Evolutionary conservation across 1,284 basidiomycete genomes (phyloP), one percentile per base, ranked within the genome.

Genomic region (Trichosporon coremiiforme): DNA sequence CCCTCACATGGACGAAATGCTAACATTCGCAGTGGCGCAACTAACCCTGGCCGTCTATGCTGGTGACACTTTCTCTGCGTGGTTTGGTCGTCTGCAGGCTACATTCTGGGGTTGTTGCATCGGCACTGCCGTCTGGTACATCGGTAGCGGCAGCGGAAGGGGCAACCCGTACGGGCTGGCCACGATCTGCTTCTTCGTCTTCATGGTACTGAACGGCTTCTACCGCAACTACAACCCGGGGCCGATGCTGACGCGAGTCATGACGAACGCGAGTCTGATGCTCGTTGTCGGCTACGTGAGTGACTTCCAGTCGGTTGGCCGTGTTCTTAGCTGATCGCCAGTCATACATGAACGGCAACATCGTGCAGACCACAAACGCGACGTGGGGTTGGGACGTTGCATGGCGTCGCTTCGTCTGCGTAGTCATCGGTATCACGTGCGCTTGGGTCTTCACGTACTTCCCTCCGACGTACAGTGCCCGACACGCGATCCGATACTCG

Each of bases 91-190:
- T 68, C 85, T 92, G 13, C 64, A 88, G 4, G 88, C 88, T 55
- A 91, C 92, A 0, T 90, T 93, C 74, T 84, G 87, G 68, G 92
- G 92, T 8, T 89, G 89, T 2, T 70, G 90, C 1, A 79, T 89
- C 5, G 94, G 92, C 1, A 86, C 90, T 74, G 73, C 76, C 0
- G 72, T 74, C 0, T 82, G 81, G 80, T 92, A 93, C 77, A 89
- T 91, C 35, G 90, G 91, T 5, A 84, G 87, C 2, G 91, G 90
- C 0, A 82, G 79, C 4, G 89, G 90, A 0, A 73, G 76, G 12
- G 92, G 91, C 1, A 94, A 89, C 76, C 80, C 78, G 2, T 95
- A 88, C 74, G 93, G 91, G 0, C 80, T 95, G 5, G 91, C 88
- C 0, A 91, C 88, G 0, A 87, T 90, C 0, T 87, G 87, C 25